Evolutionary conservation across 139 green algal species (phyloP), one percentile per base, ranked within the genome.

Genomic region (Microglena sp.): DNA sequence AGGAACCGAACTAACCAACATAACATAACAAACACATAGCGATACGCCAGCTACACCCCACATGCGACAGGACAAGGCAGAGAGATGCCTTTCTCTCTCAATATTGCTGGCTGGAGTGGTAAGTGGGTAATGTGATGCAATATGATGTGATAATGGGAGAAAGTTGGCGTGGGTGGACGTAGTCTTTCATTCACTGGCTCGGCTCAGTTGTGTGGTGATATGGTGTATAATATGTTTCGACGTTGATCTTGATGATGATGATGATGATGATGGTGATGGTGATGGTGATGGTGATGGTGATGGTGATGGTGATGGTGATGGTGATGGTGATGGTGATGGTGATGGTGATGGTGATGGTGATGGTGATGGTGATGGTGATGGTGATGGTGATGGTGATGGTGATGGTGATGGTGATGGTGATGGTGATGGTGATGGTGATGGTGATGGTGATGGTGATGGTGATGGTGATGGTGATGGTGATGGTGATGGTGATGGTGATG

Each of bases 201-300:
- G n/a, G n/a, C n/a, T n/a, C n/a, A n/a, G n/a, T n/a, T n/a, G n/a
- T n/a, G n/a, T n/a, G n/a, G n/a, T n/a, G n/a, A n/a, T n/a, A n/a
- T n/a, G n/a, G n/a, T n/a, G n/a, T n/a, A n/a, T n/a, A n/a, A n/a
- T n/a, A n/a, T n/a, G n/a, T n/a, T n/a, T n/a, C n/a, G 40, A 50
- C 15, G 40, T n/a, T 50, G 40, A 50, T 50, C 11, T n/a, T 50
- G 40, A 50, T 50, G 40, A 50, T 50, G 40, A 50, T 50, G 40
- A 50, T 50, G 40, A 50, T 50, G 40, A 50, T 50, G 40, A 50
- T 50, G 40, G 15, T 50, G 40, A 50, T 50, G 40, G 15, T 50
- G 40, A 50, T 50, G 40, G 15, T 50, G 40, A 50, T 50, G 40
- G 15, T 50, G 40, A 50, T 50, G 40, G 15, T 50, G 40, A 50